phyloP scores from a whole-genome alignment of 331 rosid genomes.

The Ulmus americana region DNA sequence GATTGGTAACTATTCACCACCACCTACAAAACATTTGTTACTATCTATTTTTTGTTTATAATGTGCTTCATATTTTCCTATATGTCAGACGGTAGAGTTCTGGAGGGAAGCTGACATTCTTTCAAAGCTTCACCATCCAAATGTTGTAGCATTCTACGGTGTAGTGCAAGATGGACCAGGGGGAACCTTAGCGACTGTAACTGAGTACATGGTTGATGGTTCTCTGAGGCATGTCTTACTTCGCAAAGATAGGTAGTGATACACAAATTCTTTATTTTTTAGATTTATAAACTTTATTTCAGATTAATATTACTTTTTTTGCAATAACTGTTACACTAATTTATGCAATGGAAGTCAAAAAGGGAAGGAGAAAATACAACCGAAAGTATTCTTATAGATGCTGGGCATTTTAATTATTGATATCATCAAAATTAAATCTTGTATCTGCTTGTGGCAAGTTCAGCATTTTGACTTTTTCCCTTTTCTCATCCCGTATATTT shows the following conservation, averaged over 20 bases:
- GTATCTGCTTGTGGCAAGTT: not conserved
- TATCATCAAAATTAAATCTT: too few relatives aligned
- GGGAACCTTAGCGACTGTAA: conserved; percentile 74
- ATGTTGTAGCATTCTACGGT: conserved; percentile 90
- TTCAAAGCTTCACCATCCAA: conserved; percentile 93
- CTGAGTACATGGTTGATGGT: conserved; percentile 91
- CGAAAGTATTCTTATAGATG: not conserved
- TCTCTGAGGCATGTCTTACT: conserved; percentile 84
- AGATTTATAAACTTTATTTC: not conserved
- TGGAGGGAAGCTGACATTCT: conserved; percentile 97
- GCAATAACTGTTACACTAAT: not conserved
- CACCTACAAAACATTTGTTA: conserved; percentile 6
- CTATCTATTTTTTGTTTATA: conserved; percentile 3
- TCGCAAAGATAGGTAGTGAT: conserved; percentile 76
- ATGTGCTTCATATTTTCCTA: not conserved
- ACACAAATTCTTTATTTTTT: not conserved
- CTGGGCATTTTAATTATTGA: not conserved
- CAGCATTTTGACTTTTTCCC: conserved; percentile 8
- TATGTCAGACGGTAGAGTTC: conserved; percentile 66
- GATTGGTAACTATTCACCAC: conserved; percentile 54
- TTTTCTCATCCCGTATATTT: conserved; percentile 1
- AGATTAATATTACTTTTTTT: not conserved
- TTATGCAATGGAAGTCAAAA: not conserved
- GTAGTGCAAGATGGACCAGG: conserved; percentile 96
- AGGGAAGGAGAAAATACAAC: too few relatives aligned